Percentiles rank a stretch among this genome's conserved stretches.
phyloP scores from a whole-genome alignment of 2,329 filamentous ascomycete genomes.

The Sarocladium brachiariae region DNA sequence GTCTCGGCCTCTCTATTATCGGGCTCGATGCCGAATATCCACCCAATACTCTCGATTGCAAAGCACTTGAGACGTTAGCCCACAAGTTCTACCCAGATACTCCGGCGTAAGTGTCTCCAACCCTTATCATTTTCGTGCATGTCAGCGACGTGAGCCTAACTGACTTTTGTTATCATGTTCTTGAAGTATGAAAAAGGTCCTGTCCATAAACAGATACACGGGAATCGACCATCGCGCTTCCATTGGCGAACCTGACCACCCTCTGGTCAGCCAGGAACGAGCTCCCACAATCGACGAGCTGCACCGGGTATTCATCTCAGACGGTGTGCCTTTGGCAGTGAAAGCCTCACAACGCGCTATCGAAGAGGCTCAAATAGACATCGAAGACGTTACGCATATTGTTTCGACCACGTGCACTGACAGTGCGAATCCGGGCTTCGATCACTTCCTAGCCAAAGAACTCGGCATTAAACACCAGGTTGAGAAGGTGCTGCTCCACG shows the following conservation, averaged over 20 bases:
- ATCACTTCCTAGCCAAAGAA: conserved; percentile 55
- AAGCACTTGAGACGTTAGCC: conserved; percentile 44
- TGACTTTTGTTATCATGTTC: conserved; percentile 5
- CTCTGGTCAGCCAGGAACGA: conserved; percentile 48
- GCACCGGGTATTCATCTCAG: conserved; percentile 46
- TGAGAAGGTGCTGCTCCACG: conserved; percentile 60
- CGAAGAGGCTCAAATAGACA: conserved; percentile 43
- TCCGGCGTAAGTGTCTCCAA: conserved; percentile 43
- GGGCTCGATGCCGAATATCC: conserved; percentile 56
- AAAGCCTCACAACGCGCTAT: conserved; percentile 48
- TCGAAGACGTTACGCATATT: conserved; percentile 53
- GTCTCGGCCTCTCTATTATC: conserved; percentile 53
- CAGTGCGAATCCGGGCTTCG: conserved; percentile 62
- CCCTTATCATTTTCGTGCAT: too few relatives aligned
- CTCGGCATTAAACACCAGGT: conserved; percentile 51
- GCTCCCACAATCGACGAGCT: conserved; percentile 48
- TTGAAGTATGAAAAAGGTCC: conserved; percentile 53
- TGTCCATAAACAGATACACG: conserved; percentile 57
- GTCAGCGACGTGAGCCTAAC: conserved; percentile 6
- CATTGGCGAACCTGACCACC: conserved; percentile 54
- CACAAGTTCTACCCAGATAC: conserved; percentile 53
- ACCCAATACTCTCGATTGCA: conserved; percentile 43
- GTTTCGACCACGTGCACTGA: conserved; percentile 64
- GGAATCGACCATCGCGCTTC: conserved; percentile 58
- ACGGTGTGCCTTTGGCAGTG: conserved; percentile 52